Percentiles rank a stretch among this genome's conserved stretches.
phyloP scores from a whole-genome alignment of 208 protist species.

The Acanthamoeba lenticulata region DNA sequence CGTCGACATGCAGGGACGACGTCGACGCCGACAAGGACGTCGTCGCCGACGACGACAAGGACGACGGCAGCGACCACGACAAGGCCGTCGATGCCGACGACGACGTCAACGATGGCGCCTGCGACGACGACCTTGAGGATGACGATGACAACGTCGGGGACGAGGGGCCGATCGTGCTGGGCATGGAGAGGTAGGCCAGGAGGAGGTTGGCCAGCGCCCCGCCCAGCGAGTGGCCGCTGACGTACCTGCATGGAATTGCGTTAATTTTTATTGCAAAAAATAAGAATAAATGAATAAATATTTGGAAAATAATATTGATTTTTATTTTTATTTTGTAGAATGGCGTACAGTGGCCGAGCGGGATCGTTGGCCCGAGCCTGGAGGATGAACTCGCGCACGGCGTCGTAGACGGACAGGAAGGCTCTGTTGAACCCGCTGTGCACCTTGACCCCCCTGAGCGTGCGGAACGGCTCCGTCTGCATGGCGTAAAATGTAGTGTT shows the following conservation, averaged over 20 bases:
- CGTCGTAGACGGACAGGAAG: not conserved
- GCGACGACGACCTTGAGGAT: not conserved
- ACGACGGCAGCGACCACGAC: too few species aligned
- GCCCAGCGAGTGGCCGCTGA: constrained; percentile 49
- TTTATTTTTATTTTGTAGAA: too few species aligned
- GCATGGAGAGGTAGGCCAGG: constrained; percentile 3
- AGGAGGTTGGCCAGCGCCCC: constrained; percentile 33
- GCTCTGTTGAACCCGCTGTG: constrained; percentile 25
- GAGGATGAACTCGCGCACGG: not conserved
- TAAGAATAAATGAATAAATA: too few species aligned
- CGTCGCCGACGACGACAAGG: too few species aligned
- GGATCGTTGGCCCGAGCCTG: not conserved
- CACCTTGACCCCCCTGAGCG: constrained; percentile 1
- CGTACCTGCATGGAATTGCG: not conserved
- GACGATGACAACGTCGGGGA: not conserved
- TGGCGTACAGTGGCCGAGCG: not conserved
- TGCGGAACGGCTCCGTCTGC: constrained; percentile 30
- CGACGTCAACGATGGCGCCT: too few species aligned
- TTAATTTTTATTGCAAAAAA: not conserved
- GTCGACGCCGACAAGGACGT: too few species aligned
- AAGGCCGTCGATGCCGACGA: too few species aligned
- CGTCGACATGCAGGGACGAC: too few species aligned
- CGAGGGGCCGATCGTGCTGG: not conserved
- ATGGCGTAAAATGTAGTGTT: not conserved
- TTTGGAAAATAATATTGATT: too few species aligned